phyloP scores from a whole-genome alignment of 148 eudicot genomes.

The Bassia scoparia region DNA sequence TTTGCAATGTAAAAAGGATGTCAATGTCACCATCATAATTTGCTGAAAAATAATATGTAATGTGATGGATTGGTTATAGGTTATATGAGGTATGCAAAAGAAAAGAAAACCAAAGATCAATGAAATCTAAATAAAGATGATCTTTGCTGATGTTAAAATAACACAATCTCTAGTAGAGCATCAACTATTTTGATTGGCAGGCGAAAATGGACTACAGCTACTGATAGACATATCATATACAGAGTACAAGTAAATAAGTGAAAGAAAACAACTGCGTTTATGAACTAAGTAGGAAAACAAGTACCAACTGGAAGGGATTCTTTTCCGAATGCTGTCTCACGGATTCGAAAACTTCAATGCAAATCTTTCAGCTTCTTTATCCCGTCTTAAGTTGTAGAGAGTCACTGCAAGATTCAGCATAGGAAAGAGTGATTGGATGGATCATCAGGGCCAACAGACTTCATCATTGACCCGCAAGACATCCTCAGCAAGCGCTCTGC shows the following conservation, averaged over 20 bases:
- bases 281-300: neutral
- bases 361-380: conserved; percentile 78
- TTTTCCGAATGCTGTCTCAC: conserved; percentile 78
- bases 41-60: no score
- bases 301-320: conserved; percentile 83
- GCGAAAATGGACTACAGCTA: neutral
- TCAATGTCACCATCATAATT: no score
- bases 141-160: no score
- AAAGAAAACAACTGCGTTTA: neutral
- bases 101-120: no score
- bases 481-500: conserved; percentile 74
- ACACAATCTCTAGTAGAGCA: neutral
- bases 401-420: conserved; percentile 80
- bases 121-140: no score
- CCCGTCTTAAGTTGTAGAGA: conserved; percentile 54
- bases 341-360: conserved; percentile 60
- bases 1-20: neutral
- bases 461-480: conserved; percentile 58
- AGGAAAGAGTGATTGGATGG: conserved; percentile 72
- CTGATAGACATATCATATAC: neutral
- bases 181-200: neutral
- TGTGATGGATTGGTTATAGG: no score
- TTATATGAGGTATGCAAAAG: no score
- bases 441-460: conserved; percentile 57
- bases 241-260: no score